Conservation (phyloP, 225 moss, liverwort and hornwort genomes). For the Pseudisothecium myosuroides region DNA sequence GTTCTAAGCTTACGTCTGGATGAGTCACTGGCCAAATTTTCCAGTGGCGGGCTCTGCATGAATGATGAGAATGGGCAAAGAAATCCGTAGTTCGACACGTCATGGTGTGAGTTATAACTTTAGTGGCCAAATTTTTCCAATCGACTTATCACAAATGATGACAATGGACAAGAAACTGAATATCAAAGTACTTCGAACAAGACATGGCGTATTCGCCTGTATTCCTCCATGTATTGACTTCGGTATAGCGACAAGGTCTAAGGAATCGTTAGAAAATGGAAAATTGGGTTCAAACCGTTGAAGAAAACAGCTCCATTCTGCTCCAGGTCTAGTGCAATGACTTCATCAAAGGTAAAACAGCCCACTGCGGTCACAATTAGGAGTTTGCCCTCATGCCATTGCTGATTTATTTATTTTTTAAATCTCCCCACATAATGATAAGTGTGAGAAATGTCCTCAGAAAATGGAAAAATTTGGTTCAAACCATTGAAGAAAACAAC, state of each 20-base stretch:
- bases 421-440: no score
- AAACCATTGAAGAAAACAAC: no score
- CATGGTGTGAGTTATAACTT: neutral
- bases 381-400: no score
- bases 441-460: no score
- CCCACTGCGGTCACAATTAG: no score
- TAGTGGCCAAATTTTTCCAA: neutral
- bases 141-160: neutral
- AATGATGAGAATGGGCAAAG: neutral
- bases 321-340: no score
- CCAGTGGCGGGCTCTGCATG: no score
- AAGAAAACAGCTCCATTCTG: neutral
- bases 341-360: no score
- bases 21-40: neutral
- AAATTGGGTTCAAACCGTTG: neutral
- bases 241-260: fast-evolving
- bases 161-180: neutral
- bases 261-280: neutral
- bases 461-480: no score
- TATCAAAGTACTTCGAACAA: neutral
- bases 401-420: no score
- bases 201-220: no score
- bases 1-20: no score
- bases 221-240: neutral
- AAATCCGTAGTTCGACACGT: neutral